Evolutionary conservation across 2,329 filamentous ascomycete species (phyloP).

Genomic region (Phyllosticta citribraziliensis): DNA sequence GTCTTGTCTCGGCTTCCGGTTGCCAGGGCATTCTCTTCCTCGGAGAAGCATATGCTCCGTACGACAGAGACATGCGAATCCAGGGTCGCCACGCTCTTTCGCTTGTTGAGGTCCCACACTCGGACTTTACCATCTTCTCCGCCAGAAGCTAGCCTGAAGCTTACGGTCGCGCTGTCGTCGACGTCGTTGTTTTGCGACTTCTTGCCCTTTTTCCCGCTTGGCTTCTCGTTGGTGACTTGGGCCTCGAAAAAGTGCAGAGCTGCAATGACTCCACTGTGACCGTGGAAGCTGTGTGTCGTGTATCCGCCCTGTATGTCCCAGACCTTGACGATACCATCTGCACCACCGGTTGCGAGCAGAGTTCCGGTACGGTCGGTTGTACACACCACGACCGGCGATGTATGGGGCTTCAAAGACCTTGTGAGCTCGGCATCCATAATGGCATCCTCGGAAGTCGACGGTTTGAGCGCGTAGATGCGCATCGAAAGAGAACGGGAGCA

Average conservation of each 20-base stretch:
- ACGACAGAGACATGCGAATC: conserved; percentile 95
- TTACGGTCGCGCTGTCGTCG: conserved; percentile 38
- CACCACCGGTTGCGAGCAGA: conserved; percentile 81
- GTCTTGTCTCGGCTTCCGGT: conserved; percentile 90
- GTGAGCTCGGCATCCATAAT: conserved; percentile 57
- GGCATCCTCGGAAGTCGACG: conserved; percentile 45
- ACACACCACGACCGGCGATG: conserved; percentile 78
- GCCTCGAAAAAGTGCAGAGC: conserved; percentile 86
- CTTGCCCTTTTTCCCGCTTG: conserved; percentile 19
- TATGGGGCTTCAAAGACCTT: conserved; percentile 79
- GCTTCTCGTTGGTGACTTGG: conserved; percentile 30
- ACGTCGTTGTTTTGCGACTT: conserved; percentile 34
- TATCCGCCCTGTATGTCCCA: conserved; percentile 91
- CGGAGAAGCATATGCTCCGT: conserved; percentile 73
- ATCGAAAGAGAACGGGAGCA: conserved; percentile 95
- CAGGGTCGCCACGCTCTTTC: conserved; percentile 63
- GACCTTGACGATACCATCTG: conserved; percentile 88
- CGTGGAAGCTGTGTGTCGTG: conserved; percentile 89
- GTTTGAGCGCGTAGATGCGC: conserved; percentile 72
- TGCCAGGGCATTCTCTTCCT: conserved; percentile 63
- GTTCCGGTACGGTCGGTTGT: conserved; percentile 81
- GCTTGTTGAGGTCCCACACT: conserved; percentile 84
- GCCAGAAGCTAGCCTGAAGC: conserved; percentile 78
- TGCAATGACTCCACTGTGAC: conserved; percentile 83
- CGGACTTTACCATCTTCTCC: conserved; percentile 89